These are phyloP conservation scores for Chalciporus piperatoides DNA, from an alignment of 1,284 basidiomycete genomes.

Conservation along the genomic window DNA sequence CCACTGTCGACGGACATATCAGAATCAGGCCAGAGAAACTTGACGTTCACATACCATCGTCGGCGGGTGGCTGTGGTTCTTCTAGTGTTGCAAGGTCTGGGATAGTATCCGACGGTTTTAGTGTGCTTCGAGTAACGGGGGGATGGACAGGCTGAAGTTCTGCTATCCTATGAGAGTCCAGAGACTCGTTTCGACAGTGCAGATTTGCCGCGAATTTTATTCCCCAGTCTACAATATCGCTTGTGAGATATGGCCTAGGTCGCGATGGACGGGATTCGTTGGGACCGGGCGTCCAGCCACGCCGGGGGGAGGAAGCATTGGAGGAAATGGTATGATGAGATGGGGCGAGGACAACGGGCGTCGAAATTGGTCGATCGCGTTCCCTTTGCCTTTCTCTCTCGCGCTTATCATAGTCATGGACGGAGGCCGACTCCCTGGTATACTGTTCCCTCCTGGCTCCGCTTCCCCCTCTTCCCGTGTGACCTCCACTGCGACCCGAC, in stretches of 20 bases:
- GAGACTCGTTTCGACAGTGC: not conserved
- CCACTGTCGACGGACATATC: conserved; percentile 81
- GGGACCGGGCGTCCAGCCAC: conserved; percentile 27
- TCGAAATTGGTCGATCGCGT: conserved; percentile 31
- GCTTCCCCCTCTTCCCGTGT: conserved; percentile 31
- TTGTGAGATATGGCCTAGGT: not conserved
- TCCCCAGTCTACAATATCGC: too few species aligned
- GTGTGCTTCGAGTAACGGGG: too few species aligned
- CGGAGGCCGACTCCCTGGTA: conserved; percentile 30
- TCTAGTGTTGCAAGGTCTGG: too few species aligned
- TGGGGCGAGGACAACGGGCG: conserved; percentile 33
- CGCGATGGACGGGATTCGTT: conserved; percentile 17
- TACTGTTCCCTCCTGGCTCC: conserved; percentile 23
- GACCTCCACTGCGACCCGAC: too few species aligned
- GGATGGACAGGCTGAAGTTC: too few species aligned
- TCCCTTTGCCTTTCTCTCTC: conserved; percentile 17
- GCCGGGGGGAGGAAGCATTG: conserved; percentile 28
- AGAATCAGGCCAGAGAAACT: conserved; percentile 67
- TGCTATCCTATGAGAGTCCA: not conserved
- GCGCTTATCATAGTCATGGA: conserved; percentile 8
- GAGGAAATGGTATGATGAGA: conserved; percentile 30
- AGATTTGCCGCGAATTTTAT: too few species aligned
- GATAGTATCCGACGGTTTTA: conserved; percentile 12
- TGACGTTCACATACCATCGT: conserved; percentile 35
- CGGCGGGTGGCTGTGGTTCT: too few species aligned